A percentile compares a stretch with the other conserved stretches of the same genome.
phyloP scores from a whole-genome alignment of 1,284 basidiomycete genomes.

The Moesziomyces globuligerus region DNA sequence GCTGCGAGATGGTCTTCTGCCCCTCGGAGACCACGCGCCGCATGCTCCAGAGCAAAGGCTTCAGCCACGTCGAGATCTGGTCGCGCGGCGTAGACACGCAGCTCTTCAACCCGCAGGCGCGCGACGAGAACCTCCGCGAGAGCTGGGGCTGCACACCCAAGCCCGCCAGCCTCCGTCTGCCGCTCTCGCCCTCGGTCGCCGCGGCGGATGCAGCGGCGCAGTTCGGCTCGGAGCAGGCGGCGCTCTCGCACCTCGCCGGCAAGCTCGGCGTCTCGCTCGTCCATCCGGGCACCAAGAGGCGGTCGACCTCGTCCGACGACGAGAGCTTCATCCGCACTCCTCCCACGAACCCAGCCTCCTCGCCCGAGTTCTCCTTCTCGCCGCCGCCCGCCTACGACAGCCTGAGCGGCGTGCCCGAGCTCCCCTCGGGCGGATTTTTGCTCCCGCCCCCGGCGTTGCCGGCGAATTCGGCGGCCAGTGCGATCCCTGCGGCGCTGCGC shows the following conservation, averaged over 20 bases:
- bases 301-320: conserved; percentile 10
- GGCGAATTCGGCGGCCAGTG: conserved; percentile 1
- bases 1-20: conserved; percentile 71
- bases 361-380: conserved; percentile 59
- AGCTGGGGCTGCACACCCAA: conserved; percentile 69
- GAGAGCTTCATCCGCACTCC: conserved; percentile 68
- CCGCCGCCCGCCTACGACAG: conserved; percentile 64
- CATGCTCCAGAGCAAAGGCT: conserved; percentile 70
- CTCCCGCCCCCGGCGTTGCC: conserved; percentile 55
- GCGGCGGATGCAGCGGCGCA: conserved; percentile 37
- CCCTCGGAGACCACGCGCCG: conserved; percentile 71
- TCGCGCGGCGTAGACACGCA: conserved; percentile 67
- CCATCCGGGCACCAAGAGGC: conserved; percentile 2
- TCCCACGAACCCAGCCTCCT: conserved; percentile 58
- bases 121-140: conserved; percentile 68
- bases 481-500: conserved; percentile 12
- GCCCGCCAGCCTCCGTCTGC: conserved; percentile 58
- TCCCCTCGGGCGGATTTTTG: conserved; percentile 42
- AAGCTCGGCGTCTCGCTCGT: conserved; percentile 48
- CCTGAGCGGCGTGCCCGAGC: conserved; percentile 54
- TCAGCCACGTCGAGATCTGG: conserved; percentile 72
- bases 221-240: conserved; percentile 32
- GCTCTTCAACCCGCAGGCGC: conserved; percentile 67
- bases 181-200: conserved; percentile 54
- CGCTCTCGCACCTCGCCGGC: conserved; percentile 40